These are phyloP conservation scores for Luvunga scandens DNA, from an alignment of 345 rosid species.

Conservation along the genomic window DNA sequence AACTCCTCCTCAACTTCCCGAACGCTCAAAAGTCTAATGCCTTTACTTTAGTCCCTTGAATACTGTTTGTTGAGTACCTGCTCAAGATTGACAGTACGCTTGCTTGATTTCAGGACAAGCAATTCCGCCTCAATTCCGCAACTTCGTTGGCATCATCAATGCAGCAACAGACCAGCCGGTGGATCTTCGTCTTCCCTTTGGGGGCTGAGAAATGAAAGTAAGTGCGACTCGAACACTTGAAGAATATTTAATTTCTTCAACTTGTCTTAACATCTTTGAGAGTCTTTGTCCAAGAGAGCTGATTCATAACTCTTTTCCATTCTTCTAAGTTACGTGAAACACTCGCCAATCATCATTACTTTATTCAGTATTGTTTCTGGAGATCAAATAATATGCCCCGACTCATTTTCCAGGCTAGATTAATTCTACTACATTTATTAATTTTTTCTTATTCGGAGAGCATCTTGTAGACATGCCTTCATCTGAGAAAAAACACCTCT, in stretches of 20 bases:
- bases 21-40: conserved; percentile 30
- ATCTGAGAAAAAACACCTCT: conserved; percentile 36
- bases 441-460: conserved; percentile 32
- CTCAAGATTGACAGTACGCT: conserved; percentile 8
- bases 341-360: no score
- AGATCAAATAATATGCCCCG: not conserved
- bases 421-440: not conserved
- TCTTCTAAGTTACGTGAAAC: no score
- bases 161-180: conserved; percentile 14
- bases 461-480: conserved; percentile 28
- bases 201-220: conserved; percentile 5
- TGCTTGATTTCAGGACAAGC: conserved; percentile 4
- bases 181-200: conserved; percentile 16
- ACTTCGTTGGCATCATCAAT: conserved; percentile 19
- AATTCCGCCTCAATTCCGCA: not conserved
- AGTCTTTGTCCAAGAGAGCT: no score
- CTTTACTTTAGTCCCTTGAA: conserved; percentile 20
- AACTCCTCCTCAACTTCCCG: conserved; percentile 43
- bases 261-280: no score
- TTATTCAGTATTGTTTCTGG: no score
- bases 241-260: not conserved
- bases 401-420: conserved; percentile 18
- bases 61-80: not conserved
- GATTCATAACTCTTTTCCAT: no score
- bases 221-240: conserved; percentile 26